phyloP scores from a whole-genome alignment of 352 stramenopile species.

The Bremia lactucae region DNA sequence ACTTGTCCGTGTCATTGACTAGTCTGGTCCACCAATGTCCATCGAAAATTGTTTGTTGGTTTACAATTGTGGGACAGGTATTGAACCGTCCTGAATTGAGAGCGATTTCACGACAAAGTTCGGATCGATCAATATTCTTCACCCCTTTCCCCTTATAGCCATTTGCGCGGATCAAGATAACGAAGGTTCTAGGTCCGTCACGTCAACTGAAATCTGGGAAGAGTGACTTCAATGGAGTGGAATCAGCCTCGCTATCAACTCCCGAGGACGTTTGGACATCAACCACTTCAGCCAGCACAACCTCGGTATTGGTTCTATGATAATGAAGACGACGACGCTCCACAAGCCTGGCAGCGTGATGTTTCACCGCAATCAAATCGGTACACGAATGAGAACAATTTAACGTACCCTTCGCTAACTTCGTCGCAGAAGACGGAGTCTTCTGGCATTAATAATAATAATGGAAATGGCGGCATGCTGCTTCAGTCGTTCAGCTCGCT shows the following conservation, averaged over 20 bases:
- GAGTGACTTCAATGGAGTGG: slow-evolving; percentile 26
- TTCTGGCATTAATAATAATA: not conserved
- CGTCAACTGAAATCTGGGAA: slow-evolving; percentile 27
- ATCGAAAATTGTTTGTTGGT: not conserved
- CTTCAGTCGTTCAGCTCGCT: slow-evolving; percentile 7
- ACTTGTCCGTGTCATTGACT: not conserved
- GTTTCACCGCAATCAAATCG: not conserved
- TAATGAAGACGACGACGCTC: slow-evolving; percentile 8
- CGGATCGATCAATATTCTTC: slow-evolving; percentile 6
- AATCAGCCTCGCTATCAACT: slow-evolving; percentile 13
- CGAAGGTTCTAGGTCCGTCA: slow-evolving; percentile 11
- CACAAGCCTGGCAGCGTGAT: slow-evolving; percentile 2
- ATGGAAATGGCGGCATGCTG: not conserved
- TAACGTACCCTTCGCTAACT: slow-evolving; percentile 1
- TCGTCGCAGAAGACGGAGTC: slow-evolving; percentile 8
- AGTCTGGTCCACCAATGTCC: not conserved
- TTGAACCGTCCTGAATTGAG: slow-evolving; percentile 16
- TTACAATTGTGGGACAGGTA: slow-evolving; percentile 11
- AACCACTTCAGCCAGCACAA: slow-evolving; percentile 3
- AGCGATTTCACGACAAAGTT: slow-evolving; percentile 20
- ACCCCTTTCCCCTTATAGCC: slow-evolving; percentile 6
- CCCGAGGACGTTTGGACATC: slow-evolving; percentile 4
- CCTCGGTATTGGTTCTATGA: slow-evolving; percentile 6
- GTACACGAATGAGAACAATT: not conserved
- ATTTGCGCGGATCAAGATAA: slow-evolving; percentile 2